phyloP scores from a whole-genome alignment of 208 protist genomes.

The Trypanosoma mega region DNA sequence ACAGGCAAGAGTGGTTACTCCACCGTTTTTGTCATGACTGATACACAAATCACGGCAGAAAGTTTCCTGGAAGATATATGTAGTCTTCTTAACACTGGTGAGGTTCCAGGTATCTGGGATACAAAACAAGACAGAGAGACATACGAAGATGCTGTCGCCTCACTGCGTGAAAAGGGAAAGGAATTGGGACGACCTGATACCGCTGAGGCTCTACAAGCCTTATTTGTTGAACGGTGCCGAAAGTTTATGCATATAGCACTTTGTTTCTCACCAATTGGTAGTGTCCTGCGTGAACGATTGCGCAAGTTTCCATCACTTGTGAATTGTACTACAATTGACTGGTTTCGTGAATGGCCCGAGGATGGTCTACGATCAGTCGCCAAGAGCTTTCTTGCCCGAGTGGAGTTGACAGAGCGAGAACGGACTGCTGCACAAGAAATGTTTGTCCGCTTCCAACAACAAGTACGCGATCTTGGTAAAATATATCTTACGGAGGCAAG shows the following conservation, averaged over 20 bases:
- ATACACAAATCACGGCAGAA: slow-evolving; percentile 95
- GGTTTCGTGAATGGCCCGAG: slow-evolving; percentile 97
- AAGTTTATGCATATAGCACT: slow-evolving; percentile 96
- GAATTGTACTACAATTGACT: slow-evolving; percentile 99
- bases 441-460: slow-evolving; percentile 92
- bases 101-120: slow-evolving; percentile 95
- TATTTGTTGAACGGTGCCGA: slow-evolving; percentile 93
- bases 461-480: slow-evolving; percentile 77
- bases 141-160: slow-evolving; percentile 86
- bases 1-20: slow-evolving; percentile 93
- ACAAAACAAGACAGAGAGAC: slow-evolving; percentile 90
- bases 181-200: slow-evolving; percentile 82
- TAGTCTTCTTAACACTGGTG: slow-evolving; percentile 96
- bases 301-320: slow-evolving; percentile 97
- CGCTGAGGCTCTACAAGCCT: slow-evolving; percentile 75
- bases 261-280: slow-evolving; percentile 97
- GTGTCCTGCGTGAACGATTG: slow-evolving; percentile 91
- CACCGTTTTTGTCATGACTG: slow-evolving; percentile 95
- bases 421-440: slow-evolving; percentile 74
- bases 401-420: slow-evolving; percentile 77
- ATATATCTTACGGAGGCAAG: slow-evolving; percentile 88
- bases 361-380: slow-evolving; percentile 94
- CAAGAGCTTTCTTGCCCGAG: slow-evolving; percentile 77
- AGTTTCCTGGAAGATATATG: slow-evolving; percentile 97
- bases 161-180: slow-evolving; percentile 84